Base-by-base conservation (phyloP, 371 early-diverging fungal genomes). In the Mortierella sp. region DNA sequence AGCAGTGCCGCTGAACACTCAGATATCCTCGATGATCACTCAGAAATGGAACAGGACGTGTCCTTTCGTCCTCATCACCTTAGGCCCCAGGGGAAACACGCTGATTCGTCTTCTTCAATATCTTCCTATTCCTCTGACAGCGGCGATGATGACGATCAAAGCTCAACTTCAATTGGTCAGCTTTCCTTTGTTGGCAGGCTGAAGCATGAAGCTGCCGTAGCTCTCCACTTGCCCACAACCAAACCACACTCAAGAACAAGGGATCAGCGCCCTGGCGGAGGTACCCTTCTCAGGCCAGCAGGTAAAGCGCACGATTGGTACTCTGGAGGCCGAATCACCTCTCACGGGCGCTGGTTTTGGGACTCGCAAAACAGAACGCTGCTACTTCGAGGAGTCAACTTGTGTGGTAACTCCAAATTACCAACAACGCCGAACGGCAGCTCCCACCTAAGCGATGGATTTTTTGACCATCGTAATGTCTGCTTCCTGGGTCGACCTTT, bases 401-500 rank as follows among this genome's bases (percentile, higher is more conserved):
- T 93, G 5, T 87, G 89, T 45, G 93, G 93, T 0, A 88, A 89
- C 28, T 88, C 88, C 40, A 93, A 93, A 69, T 67, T 91, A 14
- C 93, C 93, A 1, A 88, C 88, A 0, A 75, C 66, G 1, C 91
- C 90, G 24, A 87, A 89, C 66, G 87, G 88, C 0, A 87, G 89
- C 2, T 85, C 88, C 11, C 89, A 89, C 72, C 68, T 88, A 6
- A 87, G 83, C 37, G 90, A 88, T 45, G 88, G 86, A 16, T 93
- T 93, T 75, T 92, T 90, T 86, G 88, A 93, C 66, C 90, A 91
- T 64, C 86, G 84, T 39, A 83, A 85, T 63, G 91, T 92, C 35
- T 87, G 88, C 64, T 93, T 93, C 84, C 75, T 91, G 22, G 89
- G 88, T 28, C 84, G 95, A 5, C 96, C 96, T 6, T 95, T 96